Base-by-base conservation (phyloP, 495 filamentous ascomycete genomes). In the Talaromyces liani region DNA sequence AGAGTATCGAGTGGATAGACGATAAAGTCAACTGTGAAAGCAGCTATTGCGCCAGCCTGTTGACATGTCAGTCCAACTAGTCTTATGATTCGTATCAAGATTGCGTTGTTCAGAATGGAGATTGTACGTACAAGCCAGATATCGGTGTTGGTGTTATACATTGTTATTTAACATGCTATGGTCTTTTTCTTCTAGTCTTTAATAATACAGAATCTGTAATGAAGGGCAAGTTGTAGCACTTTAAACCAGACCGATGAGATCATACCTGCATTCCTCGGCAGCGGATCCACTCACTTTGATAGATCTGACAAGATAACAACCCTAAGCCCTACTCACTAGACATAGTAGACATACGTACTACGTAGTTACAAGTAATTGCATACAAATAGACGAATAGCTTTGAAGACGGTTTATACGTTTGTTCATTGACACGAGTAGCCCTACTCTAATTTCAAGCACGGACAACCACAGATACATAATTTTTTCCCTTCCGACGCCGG, bases 1-100 rank as follows among this genome's bases (percentile, higher is more conserved):
- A 94, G 80, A 0, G 91, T 95, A 71, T 96, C 91, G 6, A 93
- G 75, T 2, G 91, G 91, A 69, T 93, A 95, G 61, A 93, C 82
- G 12, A 93, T 73, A 57, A 93, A 79, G 67, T 95, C 91, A 53
- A 93, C 89, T 1, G 84, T 83, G 68, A 93, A 88, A 24, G 90
- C 91, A 55, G 91, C 91, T 49, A 87, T 79, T 22, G 88, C 90
- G n/a, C 91, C 91, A 25, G 91, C 89, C 88, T 92, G 65, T 57
- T 18, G 12, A 60, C 16, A 27, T n/a, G 34, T 18, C 8, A 2
- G 33, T 24, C 22, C 22, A 2, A 1, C 22, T 24, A 24, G 22
- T 24, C 22, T 24, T 24, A 24, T 2, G 22, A 24, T 24, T 24
- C 22, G 22, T 24, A 22, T 53, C 49, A 24, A 25, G 7, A 54